Conservation (phyloP, 192 early-diverging fungal genomes). For the Gigaspora rosea region DNA sequence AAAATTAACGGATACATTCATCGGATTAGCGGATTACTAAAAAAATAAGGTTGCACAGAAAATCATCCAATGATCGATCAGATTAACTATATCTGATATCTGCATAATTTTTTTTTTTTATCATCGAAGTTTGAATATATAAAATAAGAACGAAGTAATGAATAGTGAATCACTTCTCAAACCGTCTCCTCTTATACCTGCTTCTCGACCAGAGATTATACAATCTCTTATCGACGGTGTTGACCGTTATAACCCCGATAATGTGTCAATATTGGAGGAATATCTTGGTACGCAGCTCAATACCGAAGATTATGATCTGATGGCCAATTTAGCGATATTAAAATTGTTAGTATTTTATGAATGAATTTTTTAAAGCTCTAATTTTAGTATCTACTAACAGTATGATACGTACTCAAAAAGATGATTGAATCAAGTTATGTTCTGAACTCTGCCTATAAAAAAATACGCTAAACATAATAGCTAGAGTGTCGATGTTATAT, state of each 20-base stretch:
- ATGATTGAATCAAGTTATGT: not conserved
- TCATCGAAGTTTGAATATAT: too few species aligned
- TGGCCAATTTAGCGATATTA: slow-evolving; percentile 89
- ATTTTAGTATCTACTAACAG: not conserved
- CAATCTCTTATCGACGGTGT: slow-evolving; percentile 75
- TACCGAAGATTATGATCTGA: slow-evolving; percentile 80
- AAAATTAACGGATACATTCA: too few species aligned
- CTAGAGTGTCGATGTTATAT: not conserved
- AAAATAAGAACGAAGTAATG: not conserved
- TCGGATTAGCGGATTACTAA: too few species aligned
- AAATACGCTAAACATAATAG: not conserved
- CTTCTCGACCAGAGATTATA: slow-evolving; percentile 72
- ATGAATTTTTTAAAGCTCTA: not conserved
- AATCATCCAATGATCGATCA: not conserved
- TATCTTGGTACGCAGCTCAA: slow-evolving; percentile 81
- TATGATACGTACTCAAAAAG: not conserved
- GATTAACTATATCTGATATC: too few species aligned
- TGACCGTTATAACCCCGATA: slow-evolving; percentile 91
- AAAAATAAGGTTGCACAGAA: not conserved
- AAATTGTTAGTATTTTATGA: slow-evolving; percentile 66
- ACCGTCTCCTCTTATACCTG: slow-evolving; percentile 39
- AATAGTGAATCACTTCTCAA: slow-evolving; percentile 41
- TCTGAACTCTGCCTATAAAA: slow-evolving; percentile 9
- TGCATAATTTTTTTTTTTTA: too few species aligned
- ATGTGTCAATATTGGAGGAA: slow-evolving; percentile 78